These are phyloP conservation scores for Trichoderma sp. DNA, from an alignment of 2,329 filamentous ascomycete species.

Conservation along the genomic window DNA sequence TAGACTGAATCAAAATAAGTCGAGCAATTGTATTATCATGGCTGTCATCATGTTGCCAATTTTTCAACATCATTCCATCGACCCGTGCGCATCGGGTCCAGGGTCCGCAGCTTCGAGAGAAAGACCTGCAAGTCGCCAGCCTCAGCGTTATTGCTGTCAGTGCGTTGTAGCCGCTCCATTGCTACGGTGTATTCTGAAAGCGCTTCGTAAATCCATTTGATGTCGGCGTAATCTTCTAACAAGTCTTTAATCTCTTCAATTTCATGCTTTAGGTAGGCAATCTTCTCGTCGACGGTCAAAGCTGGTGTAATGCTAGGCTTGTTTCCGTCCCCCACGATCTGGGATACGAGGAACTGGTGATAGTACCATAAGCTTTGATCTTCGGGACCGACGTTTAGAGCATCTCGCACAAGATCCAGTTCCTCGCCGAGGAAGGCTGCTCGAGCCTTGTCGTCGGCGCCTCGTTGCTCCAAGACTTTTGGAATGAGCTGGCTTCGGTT, in stretches of 20 bases:
- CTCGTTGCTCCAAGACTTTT: constrained; percentile 67
- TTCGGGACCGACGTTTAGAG: constrained; percentile 83
- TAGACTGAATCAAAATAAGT: neutral
- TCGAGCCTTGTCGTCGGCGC: constrained; percentile 60
- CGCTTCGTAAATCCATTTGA: constrained; percentile 87
- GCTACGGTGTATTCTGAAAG: constrained; percentile 70
- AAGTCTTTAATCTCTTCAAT: constrained; percentile 70
- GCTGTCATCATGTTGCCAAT: neutral
- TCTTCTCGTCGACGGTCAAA: constrained; percentile 57
- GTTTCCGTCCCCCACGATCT: constrained; percentile 43
- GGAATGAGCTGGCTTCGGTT: constrained; percentile 81
- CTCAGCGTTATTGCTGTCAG: constrained; percentile 42
- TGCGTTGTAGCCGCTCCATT: constrained; percentile 54
- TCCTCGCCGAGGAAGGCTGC: constrained; percentile 74
- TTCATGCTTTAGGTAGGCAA: constrained; percentile 65
- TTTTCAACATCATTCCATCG: constrained; percentile 63
- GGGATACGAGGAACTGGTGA: constrained; percentile 77
- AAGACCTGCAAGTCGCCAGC: constrained; percentile 50
- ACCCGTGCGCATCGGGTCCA: constrained; percentile 72
- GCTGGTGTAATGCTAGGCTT: constrained; percentile 44
- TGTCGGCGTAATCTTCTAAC: constrained; percentile 54
- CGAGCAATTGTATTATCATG: neutral
- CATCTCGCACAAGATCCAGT: constrained; percentile 70
- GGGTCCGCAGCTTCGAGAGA: constrained; percentile 62
- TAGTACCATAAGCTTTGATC: constrained; percentile 98